These are phyloP conservation scores for Protomyces macrosporus DNA, from an alignment of 1,139 yeast genomes.

Conservation along the genomic window DNA sequence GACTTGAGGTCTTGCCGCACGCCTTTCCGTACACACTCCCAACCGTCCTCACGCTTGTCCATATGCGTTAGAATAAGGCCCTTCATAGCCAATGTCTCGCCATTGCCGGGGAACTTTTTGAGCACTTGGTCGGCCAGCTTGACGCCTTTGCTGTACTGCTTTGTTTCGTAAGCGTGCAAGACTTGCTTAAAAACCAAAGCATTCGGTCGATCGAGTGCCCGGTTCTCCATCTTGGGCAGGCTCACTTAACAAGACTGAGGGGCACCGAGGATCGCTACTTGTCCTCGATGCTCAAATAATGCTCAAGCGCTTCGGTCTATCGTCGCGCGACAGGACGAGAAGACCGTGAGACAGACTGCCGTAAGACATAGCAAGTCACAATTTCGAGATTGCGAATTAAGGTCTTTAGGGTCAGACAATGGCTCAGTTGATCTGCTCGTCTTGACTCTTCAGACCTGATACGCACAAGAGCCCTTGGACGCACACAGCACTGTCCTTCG, in stretches of 20 bases:
- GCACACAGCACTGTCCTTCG: no score
- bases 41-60: constrained; percentile 63
- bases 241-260: neutral
- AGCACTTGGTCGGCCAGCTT: constrained; percentile 69
- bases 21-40: constrained; percentile 56
- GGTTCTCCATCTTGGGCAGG: neutral
- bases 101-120: constrained; percentile 69
- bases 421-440: no score
- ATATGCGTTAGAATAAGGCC: constrained; percentile 59
- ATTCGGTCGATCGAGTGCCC: constrained; percentile 14
- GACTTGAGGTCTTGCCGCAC: constrained; percentile 50
- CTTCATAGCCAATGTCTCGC: constrained; percentile 78
- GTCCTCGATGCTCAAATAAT: no score
- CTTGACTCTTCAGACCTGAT: no score
- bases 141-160: constrained; percentile 81
- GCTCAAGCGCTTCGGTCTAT: no score
- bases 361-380: no score
- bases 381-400: no score
- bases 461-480: no score
- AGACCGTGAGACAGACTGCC: no score
- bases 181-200: constrained; percentile 61
- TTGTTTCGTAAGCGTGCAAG: constrained; percentile 70
- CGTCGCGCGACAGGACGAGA: no score
- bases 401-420: no score
- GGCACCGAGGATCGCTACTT: neutral